Evolutionary conservation across 2,329 filamentous ascomycete species (phyloP), one percentile per base, ranked within the genome.

Genomic region (Ophiostoma triangulosporum): DNA sequence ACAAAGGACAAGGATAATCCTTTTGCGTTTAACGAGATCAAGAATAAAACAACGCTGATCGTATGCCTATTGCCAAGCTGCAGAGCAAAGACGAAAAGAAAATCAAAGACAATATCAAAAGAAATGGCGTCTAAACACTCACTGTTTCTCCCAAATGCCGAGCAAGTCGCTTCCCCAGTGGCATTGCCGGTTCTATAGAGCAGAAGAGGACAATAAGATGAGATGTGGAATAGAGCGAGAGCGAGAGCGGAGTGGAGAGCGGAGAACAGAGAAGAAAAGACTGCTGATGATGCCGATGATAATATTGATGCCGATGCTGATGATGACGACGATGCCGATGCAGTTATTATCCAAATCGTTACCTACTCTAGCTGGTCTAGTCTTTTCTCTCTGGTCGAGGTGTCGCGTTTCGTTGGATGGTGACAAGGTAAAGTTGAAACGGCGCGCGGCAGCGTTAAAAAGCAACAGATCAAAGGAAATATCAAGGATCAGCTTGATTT

Each of bases 131-230:
- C 6, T 15, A 36, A 36, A 33, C 20, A 40, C 52, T 50, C 48
- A 54, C 52, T n/a, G 52, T 27, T 45, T 54, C 52, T 40, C 52
- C 52, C 46, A 54, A 20, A 17, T 54, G 52, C 9, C 52, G 52
- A 22, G 48, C 52, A 20, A 54, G 46, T 20, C 52, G 52, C 29
- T 54, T 40, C 20, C 52, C 35, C 22, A 54, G 35, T 6, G 52
- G 27, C 52, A 54, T 54, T 32, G 22, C 50, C 36, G n/a, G 26
- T 26, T 32, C 17, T 29, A 12, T 4, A 32, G 33, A 29, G 33
- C 22, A 27, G 24, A 14, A 27, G 26, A 32, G 20, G n/a, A 50
- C 15, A 29, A 43, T 6, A 49, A 14, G 20, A 22, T 26, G 17
- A 33, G 15, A n/a, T n/a, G n/a, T 11, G 20, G 17, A 17, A 38